Percentiles rank a stretch among this genome's conserved stretches.
Conservation (phyloP, 2,329 filamentous ascomycete species). For the Eurotiales sp. region DNA sequence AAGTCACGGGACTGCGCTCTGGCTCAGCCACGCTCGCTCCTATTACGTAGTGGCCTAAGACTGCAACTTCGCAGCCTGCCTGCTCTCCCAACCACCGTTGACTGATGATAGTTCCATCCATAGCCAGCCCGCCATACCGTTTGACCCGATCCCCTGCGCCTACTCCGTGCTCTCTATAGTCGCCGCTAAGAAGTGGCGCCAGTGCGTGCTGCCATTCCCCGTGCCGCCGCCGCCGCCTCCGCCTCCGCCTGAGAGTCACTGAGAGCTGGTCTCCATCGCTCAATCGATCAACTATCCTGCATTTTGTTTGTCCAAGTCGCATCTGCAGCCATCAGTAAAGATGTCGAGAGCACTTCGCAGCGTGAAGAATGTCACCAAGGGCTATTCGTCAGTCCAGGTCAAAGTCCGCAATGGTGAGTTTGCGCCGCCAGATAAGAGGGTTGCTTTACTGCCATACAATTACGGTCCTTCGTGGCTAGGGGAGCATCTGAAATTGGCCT, state of each 20-base stretch:
- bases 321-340: conserved; percentile 13
- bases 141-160: too few species aligned
- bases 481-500: neutral
- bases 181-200: neutral
- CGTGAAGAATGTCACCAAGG: conserved; percentile 99
- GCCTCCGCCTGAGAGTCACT: too few species aligned
- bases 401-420: conserved; percentile 92
- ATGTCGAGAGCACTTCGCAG: conserved; percentile 98
- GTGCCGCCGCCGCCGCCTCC: neutral
- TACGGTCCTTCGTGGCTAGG: neutral
- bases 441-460: too few species aligned
- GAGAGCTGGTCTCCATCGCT: conserved; percentile 10
- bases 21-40: too few species aligned
- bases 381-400: conserved; percentile 92
- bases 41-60: neutral
- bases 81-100: neutral
- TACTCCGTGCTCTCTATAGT: too few species aligned
- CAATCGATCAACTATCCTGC: neutral
- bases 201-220: too few species aligned
- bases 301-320: neutral
- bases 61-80: neutral
- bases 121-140: neutral
- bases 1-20: too few species aligned
- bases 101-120: neutral
- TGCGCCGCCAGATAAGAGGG: too few species aligned